phyloP scores from a whole-genome alignment of 1,139 yeast genomes.

The Geotrichum reessii region DNA sequence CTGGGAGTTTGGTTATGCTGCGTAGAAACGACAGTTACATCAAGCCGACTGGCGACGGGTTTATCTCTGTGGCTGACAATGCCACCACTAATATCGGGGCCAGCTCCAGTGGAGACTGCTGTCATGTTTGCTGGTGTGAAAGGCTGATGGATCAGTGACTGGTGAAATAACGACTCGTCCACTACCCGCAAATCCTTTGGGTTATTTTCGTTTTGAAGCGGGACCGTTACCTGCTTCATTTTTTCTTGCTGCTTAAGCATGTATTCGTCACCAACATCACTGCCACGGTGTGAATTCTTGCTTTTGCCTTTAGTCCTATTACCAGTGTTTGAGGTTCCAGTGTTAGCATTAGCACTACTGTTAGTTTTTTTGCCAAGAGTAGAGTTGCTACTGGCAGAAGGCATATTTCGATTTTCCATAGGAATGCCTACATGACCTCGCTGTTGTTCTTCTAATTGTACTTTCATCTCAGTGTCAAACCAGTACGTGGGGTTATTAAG shows the following conservation, averaged over 20 bases:
- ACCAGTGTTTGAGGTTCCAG: not conserved
- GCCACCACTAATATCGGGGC: not conserved
- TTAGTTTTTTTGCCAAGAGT: not conserved
- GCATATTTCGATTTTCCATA: not conserved
- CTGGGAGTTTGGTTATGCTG: not conserved
- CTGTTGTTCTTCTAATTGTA: not conserved
- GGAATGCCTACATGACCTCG: not conserved
- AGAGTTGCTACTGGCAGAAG: not conserved
- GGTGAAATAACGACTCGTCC: slow-evolving; percentile 12
- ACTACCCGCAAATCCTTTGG: not conserved
- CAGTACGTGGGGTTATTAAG: slow-evolving; percentile 7
- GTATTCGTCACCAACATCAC: not conserved
- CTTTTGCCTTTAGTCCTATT: not conserved
- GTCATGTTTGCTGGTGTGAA: slow-evolving; percentile 3
- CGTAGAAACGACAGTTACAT: no score
- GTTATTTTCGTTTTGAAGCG: not conserved
- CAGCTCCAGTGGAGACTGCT: not conserved
- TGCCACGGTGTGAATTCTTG: not conserved
- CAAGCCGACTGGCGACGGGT: not conserved
- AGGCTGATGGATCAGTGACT: slow-evolving; percentile 13
- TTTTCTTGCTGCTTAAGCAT: not conserved
- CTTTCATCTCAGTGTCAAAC: slow-evolving; percentile 9
- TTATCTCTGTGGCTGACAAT: not conserved
- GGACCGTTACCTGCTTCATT: not conserved
- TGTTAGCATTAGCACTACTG: not conserved